These are phyloP conservation scores for Capsicum chinense DNA, from an alignment of 257 asterid species.

Conservation along the genomic window DNA sequence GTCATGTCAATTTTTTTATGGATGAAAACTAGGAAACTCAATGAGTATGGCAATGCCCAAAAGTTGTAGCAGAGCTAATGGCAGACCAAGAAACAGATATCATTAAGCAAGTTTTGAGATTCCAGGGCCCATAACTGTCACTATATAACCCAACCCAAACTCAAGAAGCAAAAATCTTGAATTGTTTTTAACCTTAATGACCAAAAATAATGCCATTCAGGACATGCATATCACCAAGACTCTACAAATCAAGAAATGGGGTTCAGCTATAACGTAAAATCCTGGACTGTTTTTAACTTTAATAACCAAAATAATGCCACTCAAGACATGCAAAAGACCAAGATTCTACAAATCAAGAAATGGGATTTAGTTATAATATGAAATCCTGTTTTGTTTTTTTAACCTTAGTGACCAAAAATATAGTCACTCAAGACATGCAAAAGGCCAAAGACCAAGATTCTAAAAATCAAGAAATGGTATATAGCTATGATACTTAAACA, in stretches of 20 bases:
- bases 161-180: constrained; percentile 9
- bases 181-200: background rate
- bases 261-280: background rate
- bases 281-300: background rate
- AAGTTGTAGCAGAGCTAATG: constrained; percentile 8
- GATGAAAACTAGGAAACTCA: background rate
- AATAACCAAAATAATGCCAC: background rate
- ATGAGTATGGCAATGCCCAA: constrained; percentile 14
- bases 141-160: background rate
- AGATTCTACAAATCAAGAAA: background rate
- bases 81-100: constrained; percentile 28
- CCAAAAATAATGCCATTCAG: background rate
- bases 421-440: background rate
- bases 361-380: background rate
- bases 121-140: constrained; percentile 20
- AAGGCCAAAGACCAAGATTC: background rate
- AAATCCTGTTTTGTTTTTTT: background rate
- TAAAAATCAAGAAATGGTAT: background rate
- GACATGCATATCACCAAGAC: background rate
- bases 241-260: constrained; percentile 4
- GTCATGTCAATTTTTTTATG: constrained; percentile 26
- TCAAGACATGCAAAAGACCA: background rate
- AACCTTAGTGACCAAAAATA: background rate
- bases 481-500: background rate
- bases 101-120: constrained; percentile 3